Evolutionary conservation across 495 filamentous ascomycete species (phyloP).

Genomic region (Trichocladium antarcticum): DNA sequence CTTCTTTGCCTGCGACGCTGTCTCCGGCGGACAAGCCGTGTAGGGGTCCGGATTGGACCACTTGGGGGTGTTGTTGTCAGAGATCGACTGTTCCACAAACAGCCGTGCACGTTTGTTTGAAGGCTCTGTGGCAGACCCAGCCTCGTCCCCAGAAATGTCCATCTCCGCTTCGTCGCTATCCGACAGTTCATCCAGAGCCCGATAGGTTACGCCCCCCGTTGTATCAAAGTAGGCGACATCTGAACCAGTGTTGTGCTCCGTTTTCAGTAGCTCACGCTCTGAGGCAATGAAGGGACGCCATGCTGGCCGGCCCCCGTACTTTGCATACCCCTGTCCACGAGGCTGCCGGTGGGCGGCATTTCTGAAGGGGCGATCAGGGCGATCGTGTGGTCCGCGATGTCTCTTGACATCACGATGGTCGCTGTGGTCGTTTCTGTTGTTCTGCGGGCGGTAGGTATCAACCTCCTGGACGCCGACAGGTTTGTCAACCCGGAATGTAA

Average conservation of each 20-base stretch:
- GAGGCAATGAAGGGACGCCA: constrained; percentile 23
- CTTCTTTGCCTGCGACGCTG: constrained; percentile 48
- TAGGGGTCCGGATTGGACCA: constrained; percentile 96
- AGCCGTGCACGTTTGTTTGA: constrained; percentile 39
- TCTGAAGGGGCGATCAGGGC: background rate
- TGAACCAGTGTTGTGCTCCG: constrained; percentile 22
- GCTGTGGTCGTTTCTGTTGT: constrained; percentile 2
- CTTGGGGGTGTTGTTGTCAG: constrained; percentile 46
- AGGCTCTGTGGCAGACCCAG: constrained; percentile 41
- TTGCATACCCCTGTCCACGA: background rate
- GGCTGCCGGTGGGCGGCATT: background rate
- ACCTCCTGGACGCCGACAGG: constrained; percentile 29
- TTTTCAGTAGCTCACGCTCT: constrained; percentile 32
- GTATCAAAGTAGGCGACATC: constrained; percentile 31
- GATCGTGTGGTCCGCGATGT: constrained; percentile 13
- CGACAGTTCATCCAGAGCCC: constrained; percentile 49
- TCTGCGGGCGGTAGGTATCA: constrained; percentile 15
- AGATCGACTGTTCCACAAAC: constrained; percentile 20
- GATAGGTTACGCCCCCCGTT: constrained; percentile 31
- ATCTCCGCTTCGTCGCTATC: constrained; percentile 66
- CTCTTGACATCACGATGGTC: constrained; percentile 2
- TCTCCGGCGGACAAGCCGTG: constrained; percentile 66
- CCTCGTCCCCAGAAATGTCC: constrained; percentile 47
- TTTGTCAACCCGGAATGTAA: constrained; percentile 35
- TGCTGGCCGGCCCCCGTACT: background rate